Percentiles rank a stretch among this genome's conserved stretches.
phyloP scores from a whole-genome alignment of 805 yeast species.

The Candida ortonii region DNA sequence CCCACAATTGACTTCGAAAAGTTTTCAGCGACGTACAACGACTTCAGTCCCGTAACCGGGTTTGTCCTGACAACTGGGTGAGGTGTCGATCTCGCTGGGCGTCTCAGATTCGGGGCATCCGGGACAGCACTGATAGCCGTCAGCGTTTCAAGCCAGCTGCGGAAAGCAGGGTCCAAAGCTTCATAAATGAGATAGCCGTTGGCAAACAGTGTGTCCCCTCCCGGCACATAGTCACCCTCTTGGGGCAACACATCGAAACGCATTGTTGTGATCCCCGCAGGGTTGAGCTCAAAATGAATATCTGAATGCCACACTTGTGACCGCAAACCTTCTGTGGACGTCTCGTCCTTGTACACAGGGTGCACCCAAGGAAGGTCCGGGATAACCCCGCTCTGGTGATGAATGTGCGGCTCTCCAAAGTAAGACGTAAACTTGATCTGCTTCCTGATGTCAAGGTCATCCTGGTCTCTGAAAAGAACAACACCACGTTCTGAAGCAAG shows the following conservation, averaged over 20 bases:
- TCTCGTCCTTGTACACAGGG: constrained; percentile 35
- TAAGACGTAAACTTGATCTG: constrained; percentile 42
- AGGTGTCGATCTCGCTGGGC: constrained; percentile 46
- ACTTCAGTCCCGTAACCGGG: constrained; percentile 60
- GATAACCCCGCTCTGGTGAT: constrained; percentile 34
- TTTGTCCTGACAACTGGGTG: constrained; percentile 61
- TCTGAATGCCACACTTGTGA: constrained; percentile 62
- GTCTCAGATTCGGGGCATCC: constrained; percentile 42
- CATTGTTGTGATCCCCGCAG: constrained; percentile 66
- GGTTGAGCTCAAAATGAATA: constrained; percentile 65
- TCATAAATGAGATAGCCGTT: constrained; percentile 65
- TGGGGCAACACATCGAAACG: constrained; percentile 51
- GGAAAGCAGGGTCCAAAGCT: constrained; percentile 60
- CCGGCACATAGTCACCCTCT: constrained; percentile 30
- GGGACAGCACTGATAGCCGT: constrained; percentile 57
- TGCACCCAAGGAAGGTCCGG: constrained; percentile 36
- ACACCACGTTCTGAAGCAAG: constrained; percentile 46
- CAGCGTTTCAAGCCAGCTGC: constrained; percentile 52
- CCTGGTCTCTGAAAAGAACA: constrained; percentile 44
- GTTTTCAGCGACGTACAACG: constrained; percentile 48
- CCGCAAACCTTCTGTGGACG: constrained; percentile 33
- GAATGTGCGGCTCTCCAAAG: constrained; percentile 41
- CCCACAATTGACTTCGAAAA: constrained; percentile 51
- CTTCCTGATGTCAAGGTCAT: constrained; percentile 35
- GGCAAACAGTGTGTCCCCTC: constrained; percentile 73